Evolutionary conservation across 2,329 filamentous ascomycete species (phyloP).

Genomic region (Cercospora citrullina): DNA sequence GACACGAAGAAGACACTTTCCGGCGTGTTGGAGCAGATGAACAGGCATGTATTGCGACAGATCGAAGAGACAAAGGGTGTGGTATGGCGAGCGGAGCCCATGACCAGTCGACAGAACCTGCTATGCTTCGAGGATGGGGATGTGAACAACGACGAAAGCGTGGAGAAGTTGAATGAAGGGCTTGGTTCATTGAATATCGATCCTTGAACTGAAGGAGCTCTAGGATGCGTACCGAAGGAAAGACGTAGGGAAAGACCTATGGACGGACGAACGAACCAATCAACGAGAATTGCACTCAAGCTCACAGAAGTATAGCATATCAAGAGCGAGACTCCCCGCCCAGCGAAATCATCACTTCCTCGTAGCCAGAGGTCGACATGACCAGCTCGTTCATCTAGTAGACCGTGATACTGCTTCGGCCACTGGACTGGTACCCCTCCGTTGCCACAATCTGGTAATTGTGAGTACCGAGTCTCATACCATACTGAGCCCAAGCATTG

Average conservation of each 20-base stretch:
- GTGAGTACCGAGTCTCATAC: slow-evolving; percentile 34
- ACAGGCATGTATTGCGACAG: slow-evolving; percentile 1
- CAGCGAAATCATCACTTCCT: too few relatives aligned
- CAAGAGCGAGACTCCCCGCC: not conserved
- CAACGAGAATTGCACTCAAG: too few relatives aligned
- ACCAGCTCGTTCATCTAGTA: not conserved
- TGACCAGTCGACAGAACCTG: slow-evolving; percentile 24
- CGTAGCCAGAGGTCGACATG: too few relatives aligned
- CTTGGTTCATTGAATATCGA: not conserved
- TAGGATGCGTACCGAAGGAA: not conserved
- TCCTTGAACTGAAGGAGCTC: not conserved
- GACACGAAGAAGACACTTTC: slow-evolving; percentile 6
- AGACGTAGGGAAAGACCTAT: too few relatives aligned
- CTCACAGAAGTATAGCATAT: not conserved
- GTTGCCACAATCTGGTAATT: slow-evolving; percentile 48
- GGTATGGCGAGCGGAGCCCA: slow-evolving; percentile 20
- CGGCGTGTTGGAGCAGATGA: slow-evolving; percentile 5
- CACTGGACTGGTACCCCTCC: slow-evolving; percentile 47
- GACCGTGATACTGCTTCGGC: slow-evolving; percentile 42
- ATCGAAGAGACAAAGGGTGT: not conserved
- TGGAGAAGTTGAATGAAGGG: not conserved
- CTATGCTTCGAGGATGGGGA: not conserved
- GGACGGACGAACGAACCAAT: too few relatives aligned
- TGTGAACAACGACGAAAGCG: not conserved
- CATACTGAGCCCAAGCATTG: slow-evolving; percentile 30